A percentile compares a stretch with the other conserved stretches of the same genome.
Evolutionary conservation across 176 grass and related monocot species (phyloP).

Genomic region (Luzula sylvatica): DNA sequence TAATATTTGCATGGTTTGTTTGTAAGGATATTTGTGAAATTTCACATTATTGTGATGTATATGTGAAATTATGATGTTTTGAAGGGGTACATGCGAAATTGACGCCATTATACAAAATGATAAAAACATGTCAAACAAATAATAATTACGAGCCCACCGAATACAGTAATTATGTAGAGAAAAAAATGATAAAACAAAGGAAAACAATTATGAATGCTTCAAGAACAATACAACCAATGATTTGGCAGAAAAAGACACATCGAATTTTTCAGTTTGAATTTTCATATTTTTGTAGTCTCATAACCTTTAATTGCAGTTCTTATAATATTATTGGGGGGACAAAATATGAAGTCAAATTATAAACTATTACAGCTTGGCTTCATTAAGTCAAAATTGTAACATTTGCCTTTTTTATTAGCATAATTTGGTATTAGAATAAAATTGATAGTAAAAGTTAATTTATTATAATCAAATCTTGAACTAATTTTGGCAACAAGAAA

Average conservation of each 20-base stretch:
- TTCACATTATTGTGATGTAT: too few species aligned
- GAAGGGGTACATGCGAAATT: too few species aligned
- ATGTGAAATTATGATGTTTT: too few species aligned
- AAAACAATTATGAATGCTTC: slow-evolving; percentile 13
- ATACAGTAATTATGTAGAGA: too few species aligned
- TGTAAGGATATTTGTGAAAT: too few species aligned
- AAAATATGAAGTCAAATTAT: slow-evolving; percentile 6
- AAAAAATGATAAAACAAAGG: neutral
- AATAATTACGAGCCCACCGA: too few species aligned
- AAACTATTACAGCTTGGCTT: slow-evolving; percentile 15
- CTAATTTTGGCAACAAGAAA: neutral
- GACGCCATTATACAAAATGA: too few species aligned
- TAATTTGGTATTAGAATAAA: neutral
- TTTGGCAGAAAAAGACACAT: slow-evolving; percentile 2
- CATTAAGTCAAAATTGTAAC: slow-evolving; percentile 15
- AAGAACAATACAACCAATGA: slow-evolving; percentile 2
- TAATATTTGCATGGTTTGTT: too few species aligned
- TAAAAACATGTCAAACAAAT: too few species aligned
- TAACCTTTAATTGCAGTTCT: too few species aligned
- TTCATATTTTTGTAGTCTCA: too few species aligned
- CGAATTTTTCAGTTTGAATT: neutral
- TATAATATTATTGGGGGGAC: too few species aligned
- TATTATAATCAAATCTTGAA: slow-evolving; percentile 4
- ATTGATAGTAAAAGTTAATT: neutral
- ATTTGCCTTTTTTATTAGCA: neutral